Conservation (phyloP, 805 yeast genomes). For the Kregervanrija pseudodelftensis region DNA sequence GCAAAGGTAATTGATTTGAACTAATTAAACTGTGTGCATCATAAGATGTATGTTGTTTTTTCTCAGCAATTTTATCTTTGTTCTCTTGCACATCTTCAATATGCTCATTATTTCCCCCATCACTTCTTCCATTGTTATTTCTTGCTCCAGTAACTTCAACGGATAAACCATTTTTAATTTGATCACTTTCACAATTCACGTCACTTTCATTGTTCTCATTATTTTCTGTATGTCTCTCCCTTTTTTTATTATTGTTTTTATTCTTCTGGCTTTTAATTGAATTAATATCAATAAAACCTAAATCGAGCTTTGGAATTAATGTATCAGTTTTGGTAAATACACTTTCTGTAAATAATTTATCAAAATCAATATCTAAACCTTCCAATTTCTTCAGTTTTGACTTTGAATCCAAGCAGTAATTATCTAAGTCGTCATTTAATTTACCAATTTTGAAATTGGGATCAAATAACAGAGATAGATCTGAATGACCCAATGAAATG, state of each 20-base stretch:
- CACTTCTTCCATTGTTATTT: too few relatives aligned
- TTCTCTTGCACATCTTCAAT: too few relatives aligned
- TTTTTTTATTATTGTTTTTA: neutral
- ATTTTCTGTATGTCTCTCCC: neutral
- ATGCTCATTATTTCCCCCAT: too few relatives aligned
- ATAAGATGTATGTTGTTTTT: too few relatives aligned
- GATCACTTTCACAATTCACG: too few relatives aligned
- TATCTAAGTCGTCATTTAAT: neutral
- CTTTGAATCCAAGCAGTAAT: neutral
- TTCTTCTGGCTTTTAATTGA: neutral
- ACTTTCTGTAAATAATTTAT: slow-evolving; percentile 19
- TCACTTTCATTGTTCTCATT: too few relatives aligned
- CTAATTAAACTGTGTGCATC: too few relatives aligned
- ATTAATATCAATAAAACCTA: slow-evolving; percentile 1
- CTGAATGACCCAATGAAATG: slow-evolving; percentile 1
- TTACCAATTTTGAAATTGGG: slow-evolving; percentile 4
- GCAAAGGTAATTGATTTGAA: too few relatives aligned
- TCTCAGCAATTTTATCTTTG: too few relatives aligned
- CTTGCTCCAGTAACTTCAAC: too few relatives aligned
- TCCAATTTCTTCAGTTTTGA: slow-evolving; percentile 3
- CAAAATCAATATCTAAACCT: slow-evolving; percentile 15
- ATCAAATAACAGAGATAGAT: slow-evolving; percentile 4
- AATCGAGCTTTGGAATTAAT: slow-evolving; percentile 14
- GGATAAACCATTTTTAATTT: too few relatives aligned
- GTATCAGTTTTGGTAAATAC: slow-evolving; percentile 18